Percentiles rank a stretch among this genome's conserved stretches.
These are phyloP conservation scores for Yamadazyma aaseri DNA, from an alignment of 1,139 yeast species.

Conservation along the genomic window DNA sequence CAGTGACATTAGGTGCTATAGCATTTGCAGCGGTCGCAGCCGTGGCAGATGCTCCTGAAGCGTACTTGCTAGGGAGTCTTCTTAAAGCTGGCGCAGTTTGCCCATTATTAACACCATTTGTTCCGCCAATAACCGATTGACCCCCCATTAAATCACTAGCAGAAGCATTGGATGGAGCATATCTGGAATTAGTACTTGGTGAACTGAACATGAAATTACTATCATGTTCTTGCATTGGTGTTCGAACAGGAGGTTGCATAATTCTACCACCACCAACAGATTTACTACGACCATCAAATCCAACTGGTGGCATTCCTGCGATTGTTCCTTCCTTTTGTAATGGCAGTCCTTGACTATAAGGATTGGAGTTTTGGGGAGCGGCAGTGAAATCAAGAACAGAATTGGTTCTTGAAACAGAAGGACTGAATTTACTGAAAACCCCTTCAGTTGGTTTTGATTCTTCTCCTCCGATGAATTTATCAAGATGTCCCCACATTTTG, in stretches of 20 bases:
- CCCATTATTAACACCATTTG: constrained; percentile 5
- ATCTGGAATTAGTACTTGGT: constrained; percentile 17
- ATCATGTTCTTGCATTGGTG: constrained; percentile 13
- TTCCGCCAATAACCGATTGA: neutral
- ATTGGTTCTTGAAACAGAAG: constrained; percentile 55
- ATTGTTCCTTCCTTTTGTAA: constrained; percentile 1
- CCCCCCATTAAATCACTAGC: constrained; percentile 19
- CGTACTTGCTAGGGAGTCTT: constrained; percentile 13
- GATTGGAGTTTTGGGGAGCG: constrained; percentile 1
- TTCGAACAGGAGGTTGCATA: constrained; percentile 8
- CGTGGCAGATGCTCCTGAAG: constrained; percentile 9
- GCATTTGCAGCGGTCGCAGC: constrained; percentile 7
- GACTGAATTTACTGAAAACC: constrained; percentile 73
- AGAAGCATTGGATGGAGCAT: constrained; percentile 30
- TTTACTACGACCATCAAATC: neutral
- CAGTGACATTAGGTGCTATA: constrained; percentile 7
- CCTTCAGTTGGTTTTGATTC: constrained; percentile 52
- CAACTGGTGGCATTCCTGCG: neutral
- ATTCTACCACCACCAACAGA: neutral
- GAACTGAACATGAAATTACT: constrained; percentile 10
- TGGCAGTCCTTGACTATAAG: constrained; percentile 1
- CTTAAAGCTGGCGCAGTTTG: constrained; percentile 10
- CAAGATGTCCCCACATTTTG: constrained; percentile 84
- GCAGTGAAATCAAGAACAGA: constrained; percentile 46
- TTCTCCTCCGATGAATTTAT: constrained; percentile 91